Percentiles rank a stretch among this genome's conserved stretches.
phyloP scores from a whole-genome alignment of 768 basidiomycete genomes.

The Naganishia vishniacii region DNA sequence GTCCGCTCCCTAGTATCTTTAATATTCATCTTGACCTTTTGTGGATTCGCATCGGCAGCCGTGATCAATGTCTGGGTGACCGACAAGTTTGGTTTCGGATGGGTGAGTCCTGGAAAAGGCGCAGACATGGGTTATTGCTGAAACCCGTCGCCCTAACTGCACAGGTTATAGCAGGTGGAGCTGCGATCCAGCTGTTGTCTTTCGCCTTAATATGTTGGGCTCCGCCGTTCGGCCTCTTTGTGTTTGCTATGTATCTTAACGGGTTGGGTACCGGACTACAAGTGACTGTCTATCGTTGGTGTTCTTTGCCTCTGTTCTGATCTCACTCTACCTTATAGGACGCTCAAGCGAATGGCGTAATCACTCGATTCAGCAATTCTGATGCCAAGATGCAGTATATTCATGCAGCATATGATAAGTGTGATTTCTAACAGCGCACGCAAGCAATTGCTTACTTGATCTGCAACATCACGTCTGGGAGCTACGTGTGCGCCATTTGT shows the following conservation, averaged over 20 bases:
- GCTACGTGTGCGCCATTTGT: slow-evolving; percentile 65
- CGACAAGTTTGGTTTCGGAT: slow-evolving; percentile 44
- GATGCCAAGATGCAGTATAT: slow-evolving; percentile 48
- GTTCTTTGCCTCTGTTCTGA: background rate
- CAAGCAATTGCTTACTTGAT: background rate
- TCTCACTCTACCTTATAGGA: slow-evolving; percentile 43
- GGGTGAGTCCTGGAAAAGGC: slow-evolving; percentile 23
- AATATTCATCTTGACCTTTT: slow-evolving; percentile 56
- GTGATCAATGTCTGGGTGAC: slow-evolving; percentile 54
- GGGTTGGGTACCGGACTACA: slow-evolving; percentile 52
- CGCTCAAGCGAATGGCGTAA: slow-evolving; percentile 55
- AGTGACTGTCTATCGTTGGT: background rate
- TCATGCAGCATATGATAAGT: slow-evolving; percentile 39
- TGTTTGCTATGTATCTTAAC: slow-evolving; percentile 51
- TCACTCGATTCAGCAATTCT: slow-evolving; percentile 51
- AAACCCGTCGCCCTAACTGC: too few relatives aligned
- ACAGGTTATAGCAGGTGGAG: slow-evolving; percentile 33
- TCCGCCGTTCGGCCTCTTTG: slow-evolving; percentile 53
- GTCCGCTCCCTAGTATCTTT: slow-evolving; percentile 53
- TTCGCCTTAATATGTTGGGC: slow-evolving; percentile 20
- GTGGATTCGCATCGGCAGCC: slow-evolving; percentile 54
- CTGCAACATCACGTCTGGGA: slow-evolving; percentile 46
- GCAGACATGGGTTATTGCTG: too few relatives aligned
- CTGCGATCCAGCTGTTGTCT: background rate
- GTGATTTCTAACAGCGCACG: background rate